Percentiles rank a stretch among this genome's conserved stretches.
Conservation (phyloP, 2,329 filamentous ascomycete species). For the Penicillium concentricum region DNA sequence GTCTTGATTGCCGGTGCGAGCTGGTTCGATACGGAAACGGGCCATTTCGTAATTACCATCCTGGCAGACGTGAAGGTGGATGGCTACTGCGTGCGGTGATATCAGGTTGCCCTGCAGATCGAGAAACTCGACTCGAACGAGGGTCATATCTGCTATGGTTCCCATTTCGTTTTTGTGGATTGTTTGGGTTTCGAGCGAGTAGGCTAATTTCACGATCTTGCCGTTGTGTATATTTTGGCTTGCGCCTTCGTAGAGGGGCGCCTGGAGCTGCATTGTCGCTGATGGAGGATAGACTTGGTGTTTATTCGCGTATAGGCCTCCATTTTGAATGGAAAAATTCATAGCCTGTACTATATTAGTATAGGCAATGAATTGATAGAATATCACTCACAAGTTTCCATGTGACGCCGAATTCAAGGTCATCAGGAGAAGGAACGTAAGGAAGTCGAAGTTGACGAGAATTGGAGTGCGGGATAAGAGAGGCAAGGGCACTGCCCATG, state of each 20-base stretch:
- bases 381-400: slow-evolving; percentile 18
- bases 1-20: slow-evolving; percentile 3
- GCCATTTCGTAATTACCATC: slow-evolving; percentile 28
- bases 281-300: slow-evolving; percentile 30
- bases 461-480: slow-evolving; percentile 10
- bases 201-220: slow-evolving; percentile 21
- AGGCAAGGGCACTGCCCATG: slow-evolving; percentile 15
- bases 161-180: slow-evolving; percentile 19
- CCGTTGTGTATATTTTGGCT: neutral
- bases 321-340: slow-evolving; percentile 29
- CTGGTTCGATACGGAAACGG: slow-evolving; percentile 25
- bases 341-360: slow-evolving; percentile 24
- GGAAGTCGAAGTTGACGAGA: slow-evolving; percentile 21
- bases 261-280: slow-evolving; percentile 28
- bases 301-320: slow-evolving; percentile 29
- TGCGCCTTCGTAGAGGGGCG: slow-evolving; percentile 18
- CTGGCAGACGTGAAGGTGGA: slow-evolving; percentile 29
- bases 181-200: slow-evolving; percentile 25
- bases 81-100: slow-evolving; percentile 27
- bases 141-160: slow-evolving; percentile 17
- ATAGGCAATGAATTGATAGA: neutral
- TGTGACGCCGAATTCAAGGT: neutral
- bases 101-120: slow-evolving; percentile 26
- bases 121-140: slow-evolving; percentile 25
- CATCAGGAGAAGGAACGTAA: slow-evolving; percentile 13